These are phyloP conservation scores for Phialophora macrospora DNA, from an alignment of 2,329 filamentous ascomycete genomes.

Conservation along the genomic window DNA sequence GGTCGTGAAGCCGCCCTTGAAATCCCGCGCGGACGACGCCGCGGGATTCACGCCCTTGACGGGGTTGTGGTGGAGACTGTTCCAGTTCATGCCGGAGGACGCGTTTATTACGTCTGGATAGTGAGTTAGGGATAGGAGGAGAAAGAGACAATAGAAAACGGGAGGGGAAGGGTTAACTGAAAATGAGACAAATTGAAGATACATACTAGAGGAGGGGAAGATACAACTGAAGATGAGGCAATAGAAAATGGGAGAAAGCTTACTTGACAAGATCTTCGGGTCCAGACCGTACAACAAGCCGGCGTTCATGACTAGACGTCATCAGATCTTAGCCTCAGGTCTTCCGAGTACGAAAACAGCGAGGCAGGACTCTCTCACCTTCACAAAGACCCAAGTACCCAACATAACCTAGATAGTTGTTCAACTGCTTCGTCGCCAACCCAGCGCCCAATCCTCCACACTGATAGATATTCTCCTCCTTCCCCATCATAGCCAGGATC, in stretches of 20 bases:
- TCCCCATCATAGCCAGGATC: slow-evolving; percentile 12
- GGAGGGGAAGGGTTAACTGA: background rate
- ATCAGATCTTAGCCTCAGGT: background rate
- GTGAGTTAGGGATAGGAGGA: background rate
- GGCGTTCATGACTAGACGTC: slow-evolving; percentile 10
- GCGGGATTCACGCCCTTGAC: slow-evolving; percentile 17
- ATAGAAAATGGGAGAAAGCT: background rate
- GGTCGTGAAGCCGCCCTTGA: slow-evolving; percentile 19
- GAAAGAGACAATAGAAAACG: background rate
- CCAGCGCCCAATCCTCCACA: slow-evolving; percentile 17
- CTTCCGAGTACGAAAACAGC: background rate
- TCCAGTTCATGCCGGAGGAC: slow-evolving; percentile 20
- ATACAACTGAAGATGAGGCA: no score
- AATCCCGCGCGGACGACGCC: slow-evolving; percentile 15
- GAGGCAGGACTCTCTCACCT: background rate
- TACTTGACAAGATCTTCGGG: slow-evolving; percentile 19
- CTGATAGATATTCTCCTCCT: slow-evolving; percentile 19
- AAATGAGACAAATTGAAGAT: no score
- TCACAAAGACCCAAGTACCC: slow-evolving; percentile 18
- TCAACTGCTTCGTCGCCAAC: slow-evolving; percentile 20
- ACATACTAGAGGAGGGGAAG: no score
- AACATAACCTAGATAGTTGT: slow-evolving; percentile 18
- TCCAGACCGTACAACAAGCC: slow-evolving; percentile 14
- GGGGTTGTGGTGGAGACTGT: slow-evolving; percentile 14
- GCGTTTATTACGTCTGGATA: slow-evolving; percentile 16